phyloP scores from a whole-genome alignment of 257 asterid species.

The Solanum chiquidenum region DNA sequence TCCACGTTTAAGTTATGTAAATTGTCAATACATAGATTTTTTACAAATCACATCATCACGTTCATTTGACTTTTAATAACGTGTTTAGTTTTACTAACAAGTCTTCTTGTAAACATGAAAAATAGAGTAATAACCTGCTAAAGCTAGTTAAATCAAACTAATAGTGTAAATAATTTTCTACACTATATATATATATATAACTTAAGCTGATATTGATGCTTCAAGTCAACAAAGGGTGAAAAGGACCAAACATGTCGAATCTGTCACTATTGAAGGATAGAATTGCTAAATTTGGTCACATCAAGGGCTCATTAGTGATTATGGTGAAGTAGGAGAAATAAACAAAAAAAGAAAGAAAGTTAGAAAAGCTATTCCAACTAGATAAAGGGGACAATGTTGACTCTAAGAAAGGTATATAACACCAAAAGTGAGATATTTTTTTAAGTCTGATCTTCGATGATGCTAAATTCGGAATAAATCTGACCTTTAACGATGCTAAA shows the following conservation, averaged over 20 bases:
- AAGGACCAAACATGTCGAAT: neutral
- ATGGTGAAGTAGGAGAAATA: neutral
- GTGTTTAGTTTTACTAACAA: neutral
- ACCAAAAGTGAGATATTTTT: neutral
- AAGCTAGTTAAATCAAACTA: neutral
- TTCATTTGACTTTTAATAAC: neutral
- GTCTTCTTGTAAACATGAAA: neutral
- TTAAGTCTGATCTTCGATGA: no score
- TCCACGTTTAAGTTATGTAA: neutral
- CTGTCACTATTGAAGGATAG: neutral
- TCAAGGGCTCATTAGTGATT: neutral
- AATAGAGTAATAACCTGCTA: neutral
- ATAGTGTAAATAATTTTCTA: neutral
- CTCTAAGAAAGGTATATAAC: neutral
- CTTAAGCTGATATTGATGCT: neutral
- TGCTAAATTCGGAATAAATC: neutral
- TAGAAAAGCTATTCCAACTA: neutral
- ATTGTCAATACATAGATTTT: neutral
- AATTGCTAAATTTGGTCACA: neutral
- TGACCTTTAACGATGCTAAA: no score
- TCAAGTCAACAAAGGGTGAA: neutral
- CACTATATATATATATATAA: neutral
- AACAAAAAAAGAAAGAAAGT: neutral
- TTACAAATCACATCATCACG: neutral
- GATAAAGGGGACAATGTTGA: neutral